Evolutionary conservation across 2,329 filamentous ascomycete species (phyloP), one percentile per base, ranked within the genome.

Genomic region (Tolypocladium amazonense): DNA sequence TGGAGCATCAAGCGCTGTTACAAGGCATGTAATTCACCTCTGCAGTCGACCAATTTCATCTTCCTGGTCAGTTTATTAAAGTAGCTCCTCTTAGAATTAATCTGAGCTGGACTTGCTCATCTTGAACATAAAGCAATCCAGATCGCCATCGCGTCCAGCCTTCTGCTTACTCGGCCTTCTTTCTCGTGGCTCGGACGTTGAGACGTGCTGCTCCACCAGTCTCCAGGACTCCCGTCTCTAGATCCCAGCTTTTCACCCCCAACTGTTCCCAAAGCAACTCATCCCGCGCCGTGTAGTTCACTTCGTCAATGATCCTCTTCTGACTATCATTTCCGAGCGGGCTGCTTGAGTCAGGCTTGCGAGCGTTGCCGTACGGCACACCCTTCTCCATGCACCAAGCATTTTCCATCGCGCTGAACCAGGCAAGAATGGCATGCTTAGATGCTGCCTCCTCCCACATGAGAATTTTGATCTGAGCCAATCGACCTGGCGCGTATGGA

Each of bases 401-500:
- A 20, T 71, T 68, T 52, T 75, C 70, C 68, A 76, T 66, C 23
- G 72, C 72, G 60, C 65, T 65, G 41, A 73, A 73, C 75, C 75
- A 77, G 0, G 72, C 72, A 23, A 65, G 62, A 2, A 76, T 65
- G 15, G 68, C 69, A 38, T 76, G 68, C 2, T 62, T 55, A 0
- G 72, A 66, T 23, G 64, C 60, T 1, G 70, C 66, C 0, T 65
- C 67, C 9, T 69, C 63, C 66, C 69, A 73, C 12, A 77, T 69
- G 27, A 77, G 65, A 50, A 76, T 69, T 52, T 70, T 71, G 64
- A 76, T 71, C 3, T 64, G 66, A 0, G 61, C 67, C n/a, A 65
- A 58, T 8, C 56, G 56, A 3, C 60, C 57, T 2, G 59, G 63
- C 8, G 60, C 58, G 39, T 69, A 65, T 4, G 67, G 66, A 57